Percentiles rank a stretch among this genome's conserved stretches.
Evolutionary conservation across 1,139 yeast species (phyloP).

Genomic region (Lodderomyces pseudojiufengensis): DNA sequence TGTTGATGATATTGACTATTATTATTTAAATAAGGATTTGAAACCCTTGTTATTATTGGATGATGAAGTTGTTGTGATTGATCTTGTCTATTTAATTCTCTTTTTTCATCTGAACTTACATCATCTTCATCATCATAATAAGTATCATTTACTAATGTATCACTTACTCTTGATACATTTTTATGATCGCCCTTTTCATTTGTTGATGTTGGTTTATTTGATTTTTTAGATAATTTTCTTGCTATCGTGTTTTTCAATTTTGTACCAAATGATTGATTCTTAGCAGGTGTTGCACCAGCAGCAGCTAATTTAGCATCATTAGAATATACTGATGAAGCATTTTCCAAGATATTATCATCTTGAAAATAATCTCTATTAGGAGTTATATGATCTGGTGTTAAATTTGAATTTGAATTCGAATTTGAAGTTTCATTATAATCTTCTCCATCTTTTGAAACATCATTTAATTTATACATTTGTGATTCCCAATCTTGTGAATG

Average conservation of each 20-base stretch:
- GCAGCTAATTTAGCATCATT: conserved; percentile 15
- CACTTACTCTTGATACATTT: conserved; percentile 30
- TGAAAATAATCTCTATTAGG: conserved; percentile 3
- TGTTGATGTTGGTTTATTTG: conserved; percentile 10
- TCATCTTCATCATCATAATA: conserved; percentile 11
- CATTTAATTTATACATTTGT: conserved; percentile 53
- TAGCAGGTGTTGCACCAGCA: conserved; percentile 10
- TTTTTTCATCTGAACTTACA: conserved; percentile 7
- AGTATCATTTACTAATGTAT: conserved; percentile 21
- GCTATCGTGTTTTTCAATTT: conserved; percentile 11
- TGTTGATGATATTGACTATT: conserved; percentile 15
- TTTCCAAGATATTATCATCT: conserved; percentile 16
- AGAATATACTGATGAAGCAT: conserved; percentile 24
- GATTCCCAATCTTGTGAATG: conserved; percentile 69
- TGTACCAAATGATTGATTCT: conserved; percentile 8
- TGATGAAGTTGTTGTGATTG: conserved; percentile 2
- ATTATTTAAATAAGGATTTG: neutral
- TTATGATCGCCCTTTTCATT: conserved; percentile 5
- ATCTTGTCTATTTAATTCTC: conserved; percentile 4
- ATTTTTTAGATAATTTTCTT: conserved; percentile 23
- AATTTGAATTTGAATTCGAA: neutral
- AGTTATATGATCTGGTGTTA: conserved; percentile 5
- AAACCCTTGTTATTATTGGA: no score
- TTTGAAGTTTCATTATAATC: neutral
- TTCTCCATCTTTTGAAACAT: conserved; percentile 17